Conservation (phyloP, 2,329 filamentous ascomycete species). For the Westerdykella aurantiaca region DNA sequence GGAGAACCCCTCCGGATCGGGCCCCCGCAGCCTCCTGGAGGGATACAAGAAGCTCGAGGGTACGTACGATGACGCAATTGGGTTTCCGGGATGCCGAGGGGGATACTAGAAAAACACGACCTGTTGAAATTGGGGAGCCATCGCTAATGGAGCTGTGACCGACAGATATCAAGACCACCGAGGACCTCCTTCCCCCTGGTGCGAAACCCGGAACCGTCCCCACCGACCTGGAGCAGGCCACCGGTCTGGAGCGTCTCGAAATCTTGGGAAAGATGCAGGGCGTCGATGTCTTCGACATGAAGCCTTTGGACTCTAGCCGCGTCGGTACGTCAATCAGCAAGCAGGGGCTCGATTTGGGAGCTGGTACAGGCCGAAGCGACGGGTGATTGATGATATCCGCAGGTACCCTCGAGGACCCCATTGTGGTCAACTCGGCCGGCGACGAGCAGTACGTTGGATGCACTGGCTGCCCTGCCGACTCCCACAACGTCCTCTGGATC, state of each 20-base stretch:
- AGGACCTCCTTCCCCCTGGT: slow-evolving; percentile 83
- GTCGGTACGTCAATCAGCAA: slow-evolving; percentile 54
- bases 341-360: background rate
- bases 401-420: slow-evolving; percentile 83
- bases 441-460: slow-evolving; percentile 96
- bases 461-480: slow-evolving; percentile 90
- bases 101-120: slow-evolving; percentile 3
- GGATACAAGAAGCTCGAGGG: slow-evolving; percentile 44
- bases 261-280: slow-evolving; percentile 99
- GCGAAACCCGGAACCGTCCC: slow-evolving; percentile 76
- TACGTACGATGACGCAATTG: slow-evolving; percentile 26
- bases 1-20: slow-evolving; percentile 35
- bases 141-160: slow-evolving; percentile 21
- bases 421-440: slow-evolving; percentile 82
- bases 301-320: slow-evolving; percentile 84
- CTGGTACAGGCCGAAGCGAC: background rate
- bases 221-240: slow-evolving; percentile 91
- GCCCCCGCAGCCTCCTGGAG: slow-evolving; percentile 24
- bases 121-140: slow-evolving; percentile 7
- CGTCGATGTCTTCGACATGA: slow-evolving; percentile 97
- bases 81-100: slow-evolving; percentile 12
- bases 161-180: slow-evolving; percentile 72
- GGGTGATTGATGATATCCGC: slow-evolving; percentile 15
- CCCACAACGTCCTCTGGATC: slow-evolving; percentile 85
- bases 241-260: slow-evolving; percentile 96